Base-by-base conservation (phyloP, 106 monocot genomes). In the Agapanthus africanus region DNA sequence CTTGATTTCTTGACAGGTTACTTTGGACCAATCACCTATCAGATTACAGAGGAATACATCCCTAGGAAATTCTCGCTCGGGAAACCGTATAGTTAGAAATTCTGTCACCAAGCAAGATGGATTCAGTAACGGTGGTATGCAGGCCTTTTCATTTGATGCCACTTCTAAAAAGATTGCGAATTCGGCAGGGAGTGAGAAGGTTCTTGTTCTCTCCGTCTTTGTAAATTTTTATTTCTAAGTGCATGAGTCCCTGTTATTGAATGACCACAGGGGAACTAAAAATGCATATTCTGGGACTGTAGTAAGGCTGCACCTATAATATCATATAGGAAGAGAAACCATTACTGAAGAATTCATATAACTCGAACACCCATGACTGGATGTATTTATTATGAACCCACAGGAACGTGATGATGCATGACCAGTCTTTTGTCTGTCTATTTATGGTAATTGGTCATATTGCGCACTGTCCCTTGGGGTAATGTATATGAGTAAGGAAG, bases 41-140 rank as follows among this genome's bases (percentile, higher is more conserved):
- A 80, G 73, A 73, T 40, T 31, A 35, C 77, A 70, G 44, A 71
- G 66, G 40, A 40, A 52, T 50, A 40, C 52, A 59, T 36, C 52
- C 65, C 73, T 70, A 59, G 68, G 64, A 15, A 80, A 74, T 74
- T 69, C 73, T 61, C 66, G 56, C 62, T 47, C 66, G 69, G 78
- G 72, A 71, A 83, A 54, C 79, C 62, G 77, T 79, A 35, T 69
- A 49, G 42, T 60, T 0, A 82, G 70, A 74, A 68, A 18, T 26
- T 79, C 59, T 67, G 16, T 40, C 30, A 33, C 52, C 61, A 80
- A 65, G 42, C 73, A 83, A 19, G 78, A 81, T 71, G 77, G 77
- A 23, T 33, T 75, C 32, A 57, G 69, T 38, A 77, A 79, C 74
- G 78, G 86, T 6, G 68, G 84, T 13, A 36, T 50, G 38, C 76